Evolutionary conservation across 169 alveolate genomes (phyloP).

Genomic region (Plasmodium chabaudi): DNA sequence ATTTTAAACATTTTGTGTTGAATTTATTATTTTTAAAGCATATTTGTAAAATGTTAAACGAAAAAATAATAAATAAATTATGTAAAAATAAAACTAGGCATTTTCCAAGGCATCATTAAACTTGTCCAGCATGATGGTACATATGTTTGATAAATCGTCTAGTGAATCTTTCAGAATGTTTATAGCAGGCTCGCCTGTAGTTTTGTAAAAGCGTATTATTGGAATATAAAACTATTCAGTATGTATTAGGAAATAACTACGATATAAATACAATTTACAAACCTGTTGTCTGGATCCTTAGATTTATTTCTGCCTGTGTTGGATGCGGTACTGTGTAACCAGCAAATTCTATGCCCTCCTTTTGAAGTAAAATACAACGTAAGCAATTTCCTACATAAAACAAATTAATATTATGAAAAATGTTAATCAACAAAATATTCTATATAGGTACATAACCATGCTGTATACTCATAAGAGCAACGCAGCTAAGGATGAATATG

Average conservation of each 20-base stretch:
- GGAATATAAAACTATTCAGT: neutral
- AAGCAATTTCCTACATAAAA: conserved; percentile 79
- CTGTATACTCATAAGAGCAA: too few relatives aligned
- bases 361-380: conserved; percentile 84
- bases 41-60: too few relatives aligned
- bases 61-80: too few relatives aligned
- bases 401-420: neutral
- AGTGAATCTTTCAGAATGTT: conserved; percentile 79
- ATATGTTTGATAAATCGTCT: conserved; percentile 79
- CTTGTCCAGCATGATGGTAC: conserved; percentile 79
- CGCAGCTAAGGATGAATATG: neutral
- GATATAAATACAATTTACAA: too few relatives aligned
- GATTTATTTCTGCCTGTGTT: conserved; percentile 86
- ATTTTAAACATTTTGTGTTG: too few relatives aligned
- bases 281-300: conserved; percentile 91
- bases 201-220: too few relatives aligned
- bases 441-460: neutral
- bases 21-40: too few relatives aligned
- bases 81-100: neutral
- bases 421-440: neutral
- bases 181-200: conserved; percentile 84
- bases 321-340: conserved; percentile 92
- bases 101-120: conserved; percentile 77
- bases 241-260: too few relatives aligned
- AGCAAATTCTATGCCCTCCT: conserved; percentile 88